Evolutionary conservation across 306 rosid genomes (phyloP).

Genomic region (Myrica gale): DNA sequence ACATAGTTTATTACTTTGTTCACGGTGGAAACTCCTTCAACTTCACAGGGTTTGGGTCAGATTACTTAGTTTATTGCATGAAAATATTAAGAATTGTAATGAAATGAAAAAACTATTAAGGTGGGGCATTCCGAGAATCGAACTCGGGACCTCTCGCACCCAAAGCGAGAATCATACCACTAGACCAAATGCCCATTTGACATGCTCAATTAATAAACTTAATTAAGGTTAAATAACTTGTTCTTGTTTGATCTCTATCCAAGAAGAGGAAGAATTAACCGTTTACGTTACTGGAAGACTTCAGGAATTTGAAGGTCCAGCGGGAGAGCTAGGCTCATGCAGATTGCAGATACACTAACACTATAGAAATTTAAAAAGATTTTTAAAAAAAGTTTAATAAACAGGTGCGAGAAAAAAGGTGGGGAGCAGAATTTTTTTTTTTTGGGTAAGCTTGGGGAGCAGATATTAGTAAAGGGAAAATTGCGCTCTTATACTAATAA

Average conservation of each 20-base stretch:
- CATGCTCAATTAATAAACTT: neutral
- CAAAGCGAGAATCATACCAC: slow-evolving; percentile 57
- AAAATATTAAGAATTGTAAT: neutral
- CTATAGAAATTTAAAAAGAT: no score
- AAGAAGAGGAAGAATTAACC: no score
- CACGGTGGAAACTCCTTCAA: neutral
- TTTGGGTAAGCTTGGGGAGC: no score
- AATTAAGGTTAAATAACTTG: no score
- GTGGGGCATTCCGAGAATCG: slow-evolving; percentile 44
- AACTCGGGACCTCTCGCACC: slow-evolving; percentile 47
- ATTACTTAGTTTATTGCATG: neutral
- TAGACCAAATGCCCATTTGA: slow-evolving; percentile 41
- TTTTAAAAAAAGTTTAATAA: neutral
- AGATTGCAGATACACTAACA: no score
- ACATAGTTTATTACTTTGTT: neutral
- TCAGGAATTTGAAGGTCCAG: no score
- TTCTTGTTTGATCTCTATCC: no score
- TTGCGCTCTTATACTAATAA: neutral
- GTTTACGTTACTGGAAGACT: no score
- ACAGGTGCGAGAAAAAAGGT: neutral
- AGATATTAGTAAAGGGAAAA: no score
- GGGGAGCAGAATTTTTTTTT: no score
- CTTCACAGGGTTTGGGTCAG: no score
- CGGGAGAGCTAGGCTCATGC: no score
- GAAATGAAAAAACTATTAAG: neutral